Base-by-base conservation (phyloP, 2,329 filamentous ascomycete species). In the Apiospora aurea region DNA sequence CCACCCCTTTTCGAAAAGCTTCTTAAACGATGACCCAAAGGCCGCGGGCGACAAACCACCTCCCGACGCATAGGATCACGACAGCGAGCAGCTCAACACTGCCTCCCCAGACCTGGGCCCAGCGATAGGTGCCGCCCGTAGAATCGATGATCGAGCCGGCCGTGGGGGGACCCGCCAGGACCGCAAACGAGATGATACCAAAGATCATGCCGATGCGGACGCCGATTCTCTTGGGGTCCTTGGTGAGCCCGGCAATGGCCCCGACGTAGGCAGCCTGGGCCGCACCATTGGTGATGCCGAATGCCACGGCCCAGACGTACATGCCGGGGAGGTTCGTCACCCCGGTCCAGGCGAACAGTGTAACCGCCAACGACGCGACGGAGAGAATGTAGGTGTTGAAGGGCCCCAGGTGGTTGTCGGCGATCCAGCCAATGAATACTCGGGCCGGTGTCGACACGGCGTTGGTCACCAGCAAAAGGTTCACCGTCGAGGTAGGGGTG, bases 401-500 rank as follows among this genome's bases (percentile, higher is more conserved):
- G 0, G 87, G 84, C 0, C 90, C 90, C 2, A 87, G 79, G 70
- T 80, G 75, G 72, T 74, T 81, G 77, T 91, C 88, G 0, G 88
- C 88, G 7, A 91, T 75, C 73, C 84, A 85, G 16, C 86, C 86
- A 0, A 87, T 85, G 0, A 90, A 74, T 0, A 89, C 79, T 0
- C 90, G 88, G n/a, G 85, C 84, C 0, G 87, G 77, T 4, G 91
- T 83, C 1, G 89, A 89, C 21, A 89, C 81, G 11, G 84, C 88
- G 73, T 91, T 90, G 18, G 87, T 83, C 24, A 90, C 84, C 66
- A 92, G 81, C 1, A 92, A 82, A 2, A 91, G 80, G 38, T 85
- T 85, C 72, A 90, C 85, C 2, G 87, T 86, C 7, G 87, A 83
- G 6, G 81, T 80, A 46, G 87, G 85, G 21, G 84, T 82, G 71